A percentile compares a stretch with the other conserved stretches of the same genome.
Evolutionary conservation across 176 grass and related monocot genomes (phyloP).

Genomic region (Hordeum marinum): DNA sequence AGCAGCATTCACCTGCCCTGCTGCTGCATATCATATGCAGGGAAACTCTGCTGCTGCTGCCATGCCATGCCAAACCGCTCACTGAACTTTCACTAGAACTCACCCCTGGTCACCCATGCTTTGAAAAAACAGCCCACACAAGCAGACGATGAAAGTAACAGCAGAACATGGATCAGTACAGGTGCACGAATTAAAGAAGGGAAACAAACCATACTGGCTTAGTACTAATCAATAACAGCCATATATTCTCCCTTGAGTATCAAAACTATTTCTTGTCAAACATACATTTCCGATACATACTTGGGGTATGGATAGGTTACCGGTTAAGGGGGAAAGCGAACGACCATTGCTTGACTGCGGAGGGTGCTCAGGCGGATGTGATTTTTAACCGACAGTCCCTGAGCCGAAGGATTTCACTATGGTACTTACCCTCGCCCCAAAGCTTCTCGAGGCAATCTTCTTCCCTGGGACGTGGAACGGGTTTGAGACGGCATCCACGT

Average conservation of each 20-base stretch:
- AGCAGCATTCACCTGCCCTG: neutral
- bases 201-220: neutral
- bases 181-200: neutral
- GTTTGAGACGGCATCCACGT: conserved; percentile 86
- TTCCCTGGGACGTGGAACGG: conserved; percentile 97
- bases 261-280: conserved; percentile 1
- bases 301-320: neutral
- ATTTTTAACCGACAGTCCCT: conserved; percentile 40
- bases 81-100: conserved; percentile 2
- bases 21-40: neutral
- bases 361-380: neutral
- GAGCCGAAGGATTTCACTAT: conserved; percentile 82
- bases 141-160: conserved; percentile 11
- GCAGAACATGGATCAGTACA: neutral
- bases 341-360: neutral
- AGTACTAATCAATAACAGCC: neutral
- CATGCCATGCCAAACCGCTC: neutral
- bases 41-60: neutral
- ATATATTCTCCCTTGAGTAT: conserved; percentile 14
- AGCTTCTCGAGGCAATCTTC: conserved; percentile 92
- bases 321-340: neutral
- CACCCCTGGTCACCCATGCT: neutral
- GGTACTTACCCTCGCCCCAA: conserved; percentile 67
- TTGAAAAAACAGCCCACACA: conserved; percentile 3
- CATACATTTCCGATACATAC: neutral